phyloP scores from a whole-genome alignment of 192 early-diverging fungal species.

The Diversispora epigaea region DNA sequence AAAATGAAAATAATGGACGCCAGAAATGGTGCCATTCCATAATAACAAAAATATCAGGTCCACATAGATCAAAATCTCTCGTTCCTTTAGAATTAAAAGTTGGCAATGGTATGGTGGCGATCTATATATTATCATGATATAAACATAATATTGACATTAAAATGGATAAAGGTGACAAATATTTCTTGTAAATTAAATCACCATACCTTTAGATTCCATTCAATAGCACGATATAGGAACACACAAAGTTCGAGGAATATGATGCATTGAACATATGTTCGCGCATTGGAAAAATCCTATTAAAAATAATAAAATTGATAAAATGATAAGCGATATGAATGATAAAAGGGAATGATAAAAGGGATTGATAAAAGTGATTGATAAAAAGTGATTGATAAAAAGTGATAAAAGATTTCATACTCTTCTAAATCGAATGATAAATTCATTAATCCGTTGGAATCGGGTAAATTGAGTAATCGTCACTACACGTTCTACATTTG shows the following conservation, averaged over 20 bases:
- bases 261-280: neutral
- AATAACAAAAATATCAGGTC: conserved; percentile 10
- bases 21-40: conserved; percentile 29
- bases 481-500: no score
- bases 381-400: no score
- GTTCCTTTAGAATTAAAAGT: neutral
- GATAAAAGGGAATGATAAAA: no score
- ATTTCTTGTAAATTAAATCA: neutral
- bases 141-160: neutral
- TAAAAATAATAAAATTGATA: neutral
- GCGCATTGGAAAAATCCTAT: conserved; percentile 15
- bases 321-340: no score
- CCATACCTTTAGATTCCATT: conserved; percentile 18
- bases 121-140: neutral
- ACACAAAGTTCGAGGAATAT: neutral
- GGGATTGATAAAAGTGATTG: no score
- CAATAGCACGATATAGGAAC: conserved; percentile 24
- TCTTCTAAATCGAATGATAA: no score
- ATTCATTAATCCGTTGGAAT: no score
- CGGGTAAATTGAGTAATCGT: no score
- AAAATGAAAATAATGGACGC: conserved; percentile 27
- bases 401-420: no score
- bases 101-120: neutral
- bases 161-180: neutral
- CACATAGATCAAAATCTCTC: neutral